Evolutionary conservation across 179 eudicot genomes (phyloP).

Genomic region (Nepenthes alata): DNA sequence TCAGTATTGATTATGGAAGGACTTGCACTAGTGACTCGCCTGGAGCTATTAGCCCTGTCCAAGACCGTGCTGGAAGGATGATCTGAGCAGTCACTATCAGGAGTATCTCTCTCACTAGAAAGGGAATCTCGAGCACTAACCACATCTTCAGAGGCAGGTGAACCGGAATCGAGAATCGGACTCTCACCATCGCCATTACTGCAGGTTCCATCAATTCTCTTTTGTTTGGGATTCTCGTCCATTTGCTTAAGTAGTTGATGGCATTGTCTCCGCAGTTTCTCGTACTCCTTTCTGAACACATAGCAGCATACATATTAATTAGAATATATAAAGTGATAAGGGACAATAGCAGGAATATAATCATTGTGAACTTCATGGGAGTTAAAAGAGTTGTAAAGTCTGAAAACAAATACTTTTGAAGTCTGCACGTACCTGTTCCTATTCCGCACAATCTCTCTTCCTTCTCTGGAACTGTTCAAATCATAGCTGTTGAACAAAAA

Average conservation of each 20-base stretch:
- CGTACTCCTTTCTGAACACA: constrained; percentile 66
- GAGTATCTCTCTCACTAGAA: constrained; percentile 52
- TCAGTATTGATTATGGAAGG: constrained; percentile 39
- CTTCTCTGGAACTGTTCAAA: constrained; percentile 43
- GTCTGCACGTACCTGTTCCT: constrained; percentile 27
- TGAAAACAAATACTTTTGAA: not conserved
- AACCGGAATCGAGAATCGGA: constrained; percentile 24
- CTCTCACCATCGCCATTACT: constrained; percentile 20
- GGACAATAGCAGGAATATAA: too few species aligned
- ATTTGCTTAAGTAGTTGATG: constrained; percentile 39
- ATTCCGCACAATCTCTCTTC: constrained; percentile 31
- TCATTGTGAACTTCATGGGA: too few species aligned
- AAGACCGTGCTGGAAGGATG: constrained; percentile 17
- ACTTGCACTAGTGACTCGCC: constrained; percentile 21
- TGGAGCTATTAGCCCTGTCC: constrained; percentile 31
- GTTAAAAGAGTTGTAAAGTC: not conserved
- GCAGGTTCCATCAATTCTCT: constrained; percentile 25
- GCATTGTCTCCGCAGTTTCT: constrained; percentile 59
- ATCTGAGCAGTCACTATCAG: constrained; percentile 34
- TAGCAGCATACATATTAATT: not conserved
- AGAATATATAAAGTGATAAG: too few species aligned
- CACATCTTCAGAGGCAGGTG: constrained; percentile 58
- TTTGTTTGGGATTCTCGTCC: constrained; percentile 15
- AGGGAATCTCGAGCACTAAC: constrained; percentile 76
- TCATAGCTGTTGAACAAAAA: constrained; percentile 29